These are phyloP conservation scores for Mycena alexandri DNA, from an alignment of 768 basidiomycete species.

Conservation along the genomic window DNA sequence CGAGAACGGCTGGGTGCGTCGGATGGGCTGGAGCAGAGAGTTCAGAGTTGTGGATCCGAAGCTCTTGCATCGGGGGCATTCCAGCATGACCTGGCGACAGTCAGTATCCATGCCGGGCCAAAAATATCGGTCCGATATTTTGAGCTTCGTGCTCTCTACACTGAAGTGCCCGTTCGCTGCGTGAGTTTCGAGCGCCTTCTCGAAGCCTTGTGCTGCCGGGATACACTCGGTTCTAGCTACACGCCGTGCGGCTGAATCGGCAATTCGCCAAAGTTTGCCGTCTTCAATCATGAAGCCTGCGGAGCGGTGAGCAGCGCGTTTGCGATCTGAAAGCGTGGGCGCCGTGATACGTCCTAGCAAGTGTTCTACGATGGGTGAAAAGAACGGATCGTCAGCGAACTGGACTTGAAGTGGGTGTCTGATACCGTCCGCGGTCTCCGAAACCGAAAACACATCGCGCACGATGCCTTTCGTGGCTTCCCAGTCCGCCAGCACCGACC, in stretches of 20 bases:
- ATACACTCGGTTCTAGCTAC: no score
- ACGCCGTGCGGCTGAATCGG: slow-evolving; percentile 14
- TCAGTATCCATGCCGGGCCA: no score
- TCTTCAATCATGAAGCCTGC: slow-evolving; percentile 31
- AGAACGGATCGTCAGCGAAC: slow-evolving; percentile 36
- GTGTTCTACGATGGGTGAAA: slow-evolving; percentile 28
- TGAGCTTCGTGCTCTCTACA: no score
- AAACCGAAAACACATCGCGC: not conserved
- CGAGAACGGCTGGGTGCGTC: slow-evolving; percentile 43
- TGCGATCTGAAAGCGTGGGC: slow-evolving; percentile 17
- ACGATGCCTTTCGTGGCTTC: slow-evolving; percentile 36
- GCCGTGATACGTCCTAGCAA: slow-evolving; percentile 31
- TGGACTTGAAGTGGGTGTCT: no score
- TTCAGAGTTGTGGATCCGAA: no score
- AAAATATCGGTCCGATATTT: no score
- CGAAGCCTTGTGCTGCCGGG: slow-evolving; percentile 29
- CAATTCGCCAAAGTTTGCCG: slow-evolving; percentile 34
- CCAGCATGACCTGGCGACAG: no score
- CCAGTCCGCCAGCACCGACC: no score
- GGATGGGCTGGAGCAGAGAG: slow-evolving; percentile 49
- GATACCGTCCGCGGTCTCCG: slow-evolving; percentile 1
- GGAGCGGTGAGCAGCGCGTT: slow-evolving; percentile 15
- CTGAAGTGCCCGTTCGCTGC: no score
- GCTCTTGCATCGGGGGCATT: no score
- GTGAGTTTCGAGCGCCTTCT: slow-evolving; percentile 21